phyloP scores from a whole-genome alignment of 805 yeast genomes.

The Wickerhamiella shivajii region DNA sequence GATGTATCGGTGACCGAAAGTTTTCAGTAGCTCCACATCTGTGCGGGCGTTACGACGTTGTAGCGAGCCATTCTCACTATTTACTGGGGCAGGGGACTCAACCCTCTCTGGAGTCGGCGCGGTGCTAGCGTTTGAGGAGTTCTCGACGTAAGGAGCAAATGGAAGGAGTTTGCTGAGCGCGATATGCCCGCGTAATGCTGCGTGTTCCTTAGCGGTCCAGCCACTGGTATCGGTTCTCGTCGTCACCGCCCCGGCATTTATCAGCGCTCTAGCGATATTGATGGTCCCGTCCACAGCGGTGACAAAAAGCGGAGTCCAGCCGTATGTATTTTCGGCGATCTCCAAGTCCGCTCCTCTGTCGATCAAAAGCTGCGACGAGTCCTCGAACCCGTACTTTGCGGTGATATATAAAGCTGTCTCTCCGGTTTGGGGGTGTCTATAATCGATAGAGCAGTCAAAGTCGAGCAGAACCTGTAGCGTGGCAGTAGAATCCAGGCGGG shows the following conservation, averaged over 20 bases:
- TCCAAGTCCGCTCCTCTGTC: slow-evolving; percentile 56
- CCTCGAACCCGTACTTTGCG: slow-evolving; percentile 42
- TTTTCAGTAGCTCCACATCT: slow-evolving; percentile 43
- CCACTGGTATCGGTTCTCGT: slow-evolving; percentile 65
- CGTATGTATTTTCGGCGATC: slow-evolving; percentile 60
- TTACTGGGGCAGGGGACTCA: background rate
- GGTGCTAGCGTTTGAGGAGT: slow-evolving; percentile 13
- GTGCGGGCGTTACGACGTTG: slow-evolving; percentile 5
- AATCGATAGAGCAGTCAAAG: slow-evolving; percentile 46
- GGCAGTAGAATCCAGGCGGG: slow-evolving; percentile 45
- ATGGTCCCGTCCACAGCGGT: slow-evolving; percentile 76
- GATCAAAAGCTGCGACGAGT: slow-evolving; percentile 45
- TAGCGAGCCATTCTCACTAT: background rate
- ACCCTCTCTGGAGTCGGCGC: slow-evolving; percentile 21
- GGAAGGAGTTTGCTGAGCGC: slow-evolving; percentile 45
- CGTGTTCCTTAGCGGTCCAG: slow-evolving; percentile 97
- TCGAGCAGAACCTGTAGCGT: slow-evolving; percentile 40
- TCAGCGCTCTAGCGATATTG: slow-evolving; percentile 41
- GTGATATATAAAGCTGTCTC: slow-evolving; percentile 84
- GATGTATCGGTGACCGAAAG: slow-evolving; percentile 73
- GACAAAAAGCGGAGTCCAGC: slow-evolving; percentile 87
- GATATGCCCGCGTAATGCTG: slow-evolving; percentile 77
- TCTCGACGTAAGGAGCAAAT: slow-evolving; percentile 10
- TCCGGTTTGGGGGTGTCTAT: slow-evolving; percentile 33
- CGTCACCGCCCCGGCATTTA: slow-evolving; percentile 38